phyloP scores from a whole-genome alignment of 495 filamentous ascomycete species.

The Staphylotrichum tortipilum region DNA sequence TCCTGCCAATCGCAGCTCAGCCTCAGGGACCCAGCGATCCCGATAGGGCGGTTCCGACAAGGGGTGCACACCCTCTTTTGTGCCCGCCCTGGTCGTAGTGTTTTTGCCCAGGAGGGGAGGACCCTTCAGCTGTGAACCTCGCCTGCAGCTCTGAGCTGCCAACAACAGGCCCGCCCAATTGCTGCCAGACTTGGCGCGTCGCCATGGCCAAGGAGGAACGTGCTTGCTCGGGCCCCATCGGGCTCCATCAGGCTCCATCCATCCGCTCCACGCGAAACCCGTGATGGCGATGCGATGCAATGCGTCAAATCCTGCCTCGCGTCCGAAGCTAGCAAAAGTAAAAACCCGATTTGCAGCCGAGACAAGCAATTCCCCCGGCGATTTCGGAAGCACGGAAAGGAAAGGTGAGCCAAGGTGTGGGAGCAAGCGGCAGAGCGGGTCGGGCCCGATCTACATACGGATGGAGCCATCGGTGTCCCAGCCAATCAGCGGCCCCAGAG shows the following conservation, averaged over 20 bases:
- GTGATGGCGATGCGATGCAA: slow-evolving; percentile 4
- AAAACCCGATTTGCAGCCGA: not conserved
- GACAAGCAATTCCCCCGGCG: not conserved
- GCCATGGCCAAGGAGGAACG: not conserved
- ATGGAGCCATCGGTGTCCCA: not conserved
- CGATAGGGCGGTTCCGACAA: slow-evolving; percentile 25
- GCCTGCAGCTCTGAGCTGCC: no score
- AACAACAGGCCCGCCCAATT: not conserved
- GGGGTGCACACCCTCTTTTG: slow-evolving; percentile 14
- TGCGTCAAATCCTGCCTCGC: not conserved
- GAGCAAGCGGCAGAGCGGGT: slow-evolving; percentile 3
- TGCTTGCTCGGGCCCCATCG: not conserved
- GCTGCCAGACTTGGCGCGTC: not conserved
- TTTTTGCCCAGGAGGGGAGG: not conserved
- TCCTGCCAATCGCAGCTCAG: slow-evolving; percentile 20
- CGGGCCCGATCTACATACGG: slow-evolving; percentile 3
- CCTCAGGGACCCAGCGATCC: slow-evolving; percentile 17
- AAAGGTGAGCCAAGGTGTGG: no score
- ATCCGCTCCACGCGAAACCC: no score
- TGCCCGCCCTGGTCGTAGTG: not conserved
- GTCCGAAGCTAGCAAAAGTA: not conserved
- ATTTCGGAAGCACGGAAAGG: not conserved
- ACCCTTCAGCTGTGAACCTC: no score
- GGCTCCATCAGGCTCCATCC: no score
- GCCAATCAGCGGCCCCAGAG: not conserved